Base-by-base conservation (phyloP, 2,329 filamentous ascomycete genomes). In the Xylaria arbuscula region DNA sequence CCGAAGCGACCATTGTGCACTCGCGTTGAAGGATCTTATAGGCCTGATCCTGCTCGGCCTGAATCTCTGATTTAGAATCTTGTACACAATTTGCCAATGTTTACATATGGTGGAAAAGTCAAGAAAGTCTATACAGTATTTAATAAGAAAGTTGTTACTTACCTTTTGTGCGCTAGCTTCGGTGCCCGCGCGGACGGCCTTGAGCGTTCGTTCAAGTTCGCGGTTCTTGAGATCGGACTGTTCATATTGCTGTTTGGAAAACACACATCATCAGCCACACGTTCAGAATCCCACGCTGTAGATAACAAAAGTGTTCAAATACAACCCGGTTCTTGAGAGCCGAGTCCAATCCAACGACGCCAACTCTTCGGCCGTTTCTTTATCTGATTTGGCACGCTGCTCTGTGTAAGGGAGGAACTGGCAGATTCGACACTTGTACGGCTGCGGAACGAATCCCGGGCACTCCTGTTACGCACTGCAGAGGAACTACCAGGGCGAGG, bases 1-100 rank as follows among this genome's bases (percentile, higher is more conserved):
- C 93, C n/a, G 90, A 92, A 32, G 90, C 85, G 75, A 97, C 93
- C 77, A 96, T 86, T 47, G 87, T 86, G 78, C 93, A 93, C 80
- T 97, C 93, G 73, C 91, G 88, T 78, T 92, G 87, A 67, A 97
- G 86, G 73, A 90, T 92, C 72, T 89, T 88, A 76, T 92, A 87
- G 59, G 84, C 81, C 75, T 87, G 82, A 55, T 89, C 86, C 71
- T 79, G 80, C 63, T 84, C 81, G 51, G 84, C 84, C 84, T 88
- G 32, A 36, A 48, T 50, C 6, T 64, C 22, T 22, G 47, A 22
- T 45, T 72, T 62, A 71, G 68, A 57, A 71, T 55, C 8, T 28
- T 51, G 40, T 38, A 48, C 48, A 15, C 40, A 51, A 42, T 48
- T 53, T 19, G 15, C n/a, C 22, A 45, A 22, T 28, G 28, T 28